phyloP scores from a whole-genome alignment of 495 filamentous ascomycete species.

The Trichoderma virens region DNA sequence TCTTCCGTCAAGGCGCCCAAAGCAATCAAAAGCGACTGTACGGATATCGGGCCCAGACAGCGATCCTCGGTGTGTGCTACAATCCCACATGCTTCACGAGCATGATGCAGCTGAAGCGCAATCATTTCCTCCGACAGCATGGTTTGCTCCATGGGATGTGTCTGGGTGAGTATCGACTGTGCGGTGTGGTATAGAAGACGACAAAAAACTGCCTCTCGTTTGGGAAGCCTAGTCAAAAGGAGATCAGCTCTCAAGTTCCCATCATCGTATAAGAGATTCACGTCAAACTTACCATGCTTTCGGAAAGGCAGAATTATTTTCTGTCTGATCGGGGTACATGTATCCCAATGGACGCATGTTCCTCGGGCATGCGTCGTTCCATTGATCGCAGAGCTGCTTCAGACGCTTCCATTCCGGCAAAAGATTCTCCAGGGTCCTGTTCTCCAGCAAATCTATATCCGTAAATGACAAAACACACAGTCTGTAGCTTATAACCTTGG shows the following conservation, averaged over 20 bases:
- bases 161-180: constrained; percentile 71
- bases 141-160: constrained; percentile 52
- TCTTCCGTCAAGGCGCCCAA: constrained; percentile 62
- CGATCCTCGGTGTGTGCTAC: constrained; percentile 74
- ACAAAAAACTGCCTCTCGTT: constrained; percentile 70
- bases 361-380: constrained; percentile 67
- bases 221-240: constrained; percentile 57
- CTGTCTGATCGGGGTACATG: constrained; percentile 58
- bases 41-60: constrained; percentile 66
- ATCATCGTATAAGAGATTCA: neutral
- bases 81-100: constrained; percentile 80
- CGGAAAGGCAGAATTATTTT: constrained; percentile 68
- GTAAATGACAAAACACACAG: neutral
- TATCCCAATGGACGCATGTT: constrained; percentile 85
- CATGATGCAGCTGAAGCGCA: constrained; percentile 59
- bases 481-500: constrained; percentile 73
- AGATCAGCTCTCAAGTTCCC: neutral
- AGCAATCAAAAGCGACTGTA: constrained; percentile 71
- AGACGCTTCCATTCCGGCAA: constrained; percentile 72
- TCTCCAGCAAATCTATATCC: neutral
- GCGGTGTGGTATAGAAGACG: constrained; percentile 88
- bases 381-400: constrained; percentile 67
- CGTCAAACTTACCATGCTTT: constrained; percentile 63
- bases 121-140: constrained; percentile 59
- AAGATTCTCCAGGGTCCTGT: constrained; percentile 44